Evolutionary conservation across 164 flowering plant genomes (phyloP).

Genomic region (Euptelea pleiosperma): DNA sequence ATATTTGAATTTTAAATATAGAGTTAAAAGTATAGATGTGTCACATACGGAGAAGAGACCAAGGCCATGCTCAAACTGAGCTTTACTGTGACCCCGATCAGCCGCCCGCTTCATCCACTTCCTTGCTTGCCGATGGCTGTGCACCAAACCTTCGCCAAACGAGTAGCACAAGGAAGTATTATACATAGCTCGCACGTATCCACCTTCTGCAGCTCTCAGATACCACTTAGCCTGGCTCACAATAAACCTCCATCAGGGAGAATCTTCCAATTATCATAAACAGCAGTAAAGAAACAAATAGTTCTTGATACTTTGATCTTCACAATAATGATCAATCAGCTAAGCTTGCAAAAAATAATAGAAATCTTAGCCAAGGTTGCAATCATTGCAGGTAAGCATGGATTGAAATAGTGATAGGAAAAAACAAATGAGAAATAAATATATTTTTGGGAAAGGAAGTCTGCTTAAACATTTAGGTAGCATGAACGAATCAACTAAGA

Average conservation of each 20-base stretch:
- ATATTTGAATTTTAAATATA: background rate
- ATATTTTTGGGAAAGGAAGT: no score
- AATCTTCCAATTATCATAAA: background rate
- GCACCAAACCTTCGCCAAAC: constrained; percentile 67
- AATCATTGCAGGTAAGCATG: no score
- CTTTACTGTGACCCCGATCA: constrained; percentile 85
- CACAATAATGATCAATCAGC: background rate
- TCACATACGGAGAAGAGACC: constrained; percentile 66
- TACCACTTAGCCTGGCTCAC: constrained; percentile 76
- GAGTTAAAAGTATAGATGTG: background rate
- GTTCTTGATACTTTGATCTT: background rate
- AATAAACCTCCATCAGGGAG: constrained; percentile 12
- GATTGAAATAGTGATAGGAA: no score
- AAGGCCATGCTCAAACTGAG: constrained; percentile 89
- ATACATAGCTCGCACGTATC: constrained; percentile 95
- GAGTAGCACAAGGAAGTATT: constrained; percentile 78
- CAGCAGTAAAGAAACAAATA: background rate
- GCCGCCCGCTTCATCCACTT: constrained; percentile 97
- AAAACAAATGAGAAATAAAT: no score
- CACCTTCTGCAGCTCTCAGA: constrained; percentile 84
- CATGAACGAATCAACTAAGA: background rate
- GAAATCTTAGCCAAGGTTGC: background rate
- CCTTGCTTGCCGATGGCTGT: constrained; percentile 49
- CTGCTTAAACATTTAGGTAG: no score
- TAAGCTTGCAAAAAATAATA: constrained; percentile 1